These are phyloP conservation scores for Candida lessepsii DNA, from an alignment of 805 yeast species.

Conservation along the genomic window DNA sequence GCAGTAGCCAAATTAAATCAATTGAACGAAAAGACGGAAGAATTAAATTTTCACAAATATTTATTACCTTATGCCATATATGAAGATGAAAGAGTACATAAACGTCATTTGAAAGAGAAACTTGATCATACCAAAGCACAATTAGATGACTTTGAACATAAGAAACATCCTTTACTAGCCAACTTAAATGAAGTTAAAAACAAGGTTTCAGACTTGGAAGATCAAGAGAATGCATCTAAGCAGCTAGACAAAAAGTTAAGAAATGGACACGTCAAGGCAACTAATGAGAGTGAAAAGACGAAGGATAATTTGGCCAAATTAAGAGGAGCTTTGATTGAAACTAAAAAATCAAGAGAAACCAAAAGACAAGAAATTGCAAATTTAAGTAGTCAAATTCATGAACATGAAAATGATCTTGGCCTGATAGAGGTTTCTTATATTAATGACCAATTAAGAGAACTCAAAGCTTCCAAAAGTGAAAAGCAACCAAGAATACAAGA, in stretches of 20 bases:
- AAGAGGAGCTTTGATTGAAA: conserved; percentile 5
- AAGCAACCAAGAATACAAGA: conserved; percentile 12
- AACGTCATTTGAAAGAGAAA: conserved; percentile 30
- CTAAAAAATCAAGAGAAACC: conserved; percentile 10
- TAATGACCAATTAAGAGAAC: conserved; percentile 10
- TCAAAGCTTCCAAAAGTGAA: conserved; percentile 16
- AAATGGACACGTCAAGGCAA: no score
- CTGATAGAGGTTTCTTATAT: conserved; percentile 11
- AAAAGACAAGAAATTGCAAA: conserved; percentile 13
- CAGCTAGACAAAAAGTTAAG: no score
- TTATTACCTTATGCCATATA: conserved; percentile 41
- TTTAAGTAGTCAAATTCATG: conserved; percentile 16
- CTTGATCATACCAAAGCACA: conserved; percentile 36
- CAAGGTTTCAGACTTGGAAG: neutral
- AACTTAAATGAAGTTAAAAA: neutral
- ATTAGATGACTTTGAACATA: conserved; percentile 24
- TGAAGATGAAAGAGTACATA: conserved; percentile 35
- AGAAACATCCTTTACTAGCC: conserved; percentile 22
- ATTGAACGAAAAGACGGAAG: conserved; percentile 44
- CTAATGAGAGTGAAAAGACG: neutral
- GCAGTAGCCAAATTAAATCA: conserved; percentile 48
- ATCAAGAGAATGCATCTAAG: no score
- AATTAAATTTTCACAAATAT: conserved; percentile 35
- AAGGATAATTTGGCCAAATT: neutral
- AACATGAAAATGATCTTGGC: conserved; percentile 12